Evolutionary conservation across 768 basidiomycete genomes (phyloP), one percentile per base, ranked within the genome.

Genomic region (Gautieria morchelliformis): DNA sequence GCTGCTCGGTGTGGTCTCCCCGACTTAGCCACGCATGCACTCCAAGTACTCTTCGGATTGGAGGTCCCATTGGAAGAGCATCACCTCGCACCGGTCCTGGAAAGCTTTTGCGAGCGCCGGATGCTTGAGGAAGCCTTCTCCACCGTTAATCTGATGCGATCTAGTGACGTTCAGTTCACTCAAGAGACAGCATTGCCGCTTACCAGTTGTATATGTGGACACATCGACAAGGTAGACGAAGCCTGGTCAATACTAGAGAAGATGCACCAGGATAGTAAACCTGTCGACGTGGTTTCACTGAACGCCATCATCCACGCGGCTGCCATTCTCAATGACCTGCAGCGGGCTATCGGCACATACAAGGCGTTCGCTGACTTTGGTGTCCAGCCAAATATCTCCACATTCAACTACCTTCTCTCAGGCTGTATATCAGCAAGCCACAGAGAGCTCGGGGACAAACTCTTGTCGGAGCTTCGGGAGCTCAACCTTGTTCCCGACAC

Each of bases 301-400:
- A 87, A 88, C 64, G 74, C 80, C 40, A 67, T 93, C 63, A 71
- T 93, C 52, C 74, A 77, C 54, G 89, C 88, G 0, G 77, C 82
- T 1, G 71, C 85, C 48, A 63, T 68, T 22, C 70, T 83, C 3
- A 76, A 76, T 14, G 89, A 92, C 66, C 70, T 93, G 8, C 83
- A 85, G 59, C 85, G 89, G 30, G 88, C 87, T 0, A 69, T 93
- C 35, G 85, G 84, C 4, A 79, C 83, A n/a, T 91, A 89, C 74
- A 82, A 82, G 59, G 78, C 78, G 19, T 75, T 82, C 27, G 47
- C 72, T 0, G 79, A 82, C 30, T 79, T 87, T 50, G 73, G 70
- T 20, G 70, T 84, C 61, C 66, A 64, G 22, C 85, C 88, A 20
- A 76, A 81, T 58, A 67, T 82, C 47, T 76, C 80, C 33, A 86